Base-by-base conservation (phyloP, 2,329 filamentous ascomycete genomes). In the Chrysoporthe puriensis region DNA sequence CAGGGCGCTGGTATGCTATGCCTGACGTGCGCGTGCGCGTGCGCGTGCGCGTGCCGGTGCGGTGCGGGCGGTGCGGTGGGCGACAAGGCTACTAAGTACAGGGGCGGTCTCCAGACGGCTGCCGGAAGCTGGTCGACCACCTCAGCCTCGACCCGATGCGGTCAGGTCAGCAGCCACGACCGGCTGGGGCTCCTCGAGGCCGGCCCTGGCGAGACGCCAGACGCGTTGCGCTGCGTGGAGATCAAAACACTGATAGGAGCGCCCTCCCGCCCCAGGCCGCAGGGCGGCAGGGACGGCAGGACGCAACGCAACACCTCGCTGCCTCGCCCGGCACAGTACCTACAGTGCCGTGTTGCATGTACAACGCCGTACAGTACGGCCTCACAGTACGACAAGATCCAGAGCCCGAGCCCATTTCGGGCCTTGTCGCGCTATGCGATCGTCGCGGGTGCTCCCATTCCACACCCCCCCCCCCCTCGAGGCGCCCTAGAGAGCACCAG, bases 351-450 rank as follows among this genome's bases (percentile, higher is more conserved):
- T 40, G 32, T 40, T 18, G 54, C 34, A 57, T 36, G 54, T n/a
- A 21, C 34, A 18, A 57, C 54, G 54, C 54, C 54, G 54, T 57
- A 57, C 54, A n/a, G 54, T 40, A 57, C 34, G 7, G 32, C 18
- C 18, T 40, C 54, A n/a, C 32, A 36, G 54, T 40, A 40, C 54
- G 40, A n/a, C 34, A 40, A 32, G 40, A 40, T 16, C 40, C 32
- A 57, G 54, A 57, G 40, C 34, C 40, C 32, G 34, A 40, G 40
- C 18, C 42, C 43, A 34, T 46, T 61, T 46, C 21, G 21, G 43
- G 18, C 42, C n/a, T 61, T 61, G 59, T 46, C 59, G 59, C 59
- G 42, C 59, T 48, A 48, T 48, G 26, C 42, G 42, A 48, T 36
- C 42, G 9, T 8, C 34, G 21, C 42, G 18, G 11, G 43, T 34